Percentiles rank a stretch among this genome's conserved stretches.
These are phyloP conservation scores for Botrytis fragariae DNA, from an alignment of 2,329 filamentous ascomycete genomes.

Conservation along the genomic window DNA sequence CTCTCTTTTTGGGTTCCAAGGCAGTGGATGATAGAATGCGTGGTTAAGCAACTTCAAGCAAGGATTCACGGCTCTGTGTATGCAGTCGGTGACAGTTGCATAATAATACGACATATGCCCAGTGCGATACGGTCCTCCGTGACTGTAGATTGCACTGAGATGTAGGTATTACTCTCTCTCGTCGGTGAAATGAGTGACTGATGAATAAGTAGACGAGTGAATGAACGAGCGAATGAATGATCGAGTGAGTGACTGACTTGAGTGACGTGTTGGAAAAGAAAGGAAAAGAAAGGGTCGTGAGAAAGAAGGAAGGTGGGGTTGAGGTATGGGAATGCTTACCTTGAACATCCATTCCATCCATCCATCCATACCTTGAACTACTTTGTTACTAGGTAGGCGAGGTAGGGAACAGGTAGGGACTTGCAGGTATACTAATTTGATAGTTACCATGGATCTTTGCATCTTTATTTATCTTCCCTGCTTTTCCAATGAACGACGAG, in stretches of 20 bases:
- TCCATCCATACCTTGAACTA: not conserved
- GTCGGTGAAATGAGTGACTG: not conserved
- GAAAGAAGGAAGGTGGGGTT: not conserved
- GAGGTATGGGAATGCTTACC: not conserved
- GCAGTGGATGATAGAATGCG: not conserved
- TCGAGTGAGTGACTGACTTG: not conserved
- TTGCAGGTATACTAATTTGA: not conserved
- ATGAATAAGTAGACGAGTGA: not conserved
- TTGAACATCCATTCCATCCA: not conserved
- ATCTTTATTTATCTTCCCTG: not conserved
- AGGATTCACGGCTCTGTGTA: not conserved
- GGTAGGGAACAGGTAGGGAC: not conserved
- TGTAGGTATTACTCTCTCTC: not conserved
- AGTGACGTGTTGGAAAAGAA: not conserved
- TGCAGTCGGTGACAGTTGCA: not conserved
- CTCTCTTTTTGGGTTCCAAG: conserved; percentile 3
- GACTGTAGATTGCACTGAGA: not conserved
- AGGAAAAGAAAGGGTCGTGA: not conserved
- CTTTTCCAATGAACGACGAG: not conserved
- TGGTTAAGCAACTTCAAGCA: not conserved
- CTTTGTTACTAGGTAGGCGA: not conserved
- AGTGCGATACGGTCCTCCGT: not conserved
- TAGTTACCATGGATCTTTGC: not conserved
- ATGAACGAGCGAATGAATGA: not conserved
- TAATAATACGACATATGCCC: not conserved